phyloP scores from a whole-genome alignment of 495 filamentous ascomycete species.

The Penicillium herquei region DNA sequence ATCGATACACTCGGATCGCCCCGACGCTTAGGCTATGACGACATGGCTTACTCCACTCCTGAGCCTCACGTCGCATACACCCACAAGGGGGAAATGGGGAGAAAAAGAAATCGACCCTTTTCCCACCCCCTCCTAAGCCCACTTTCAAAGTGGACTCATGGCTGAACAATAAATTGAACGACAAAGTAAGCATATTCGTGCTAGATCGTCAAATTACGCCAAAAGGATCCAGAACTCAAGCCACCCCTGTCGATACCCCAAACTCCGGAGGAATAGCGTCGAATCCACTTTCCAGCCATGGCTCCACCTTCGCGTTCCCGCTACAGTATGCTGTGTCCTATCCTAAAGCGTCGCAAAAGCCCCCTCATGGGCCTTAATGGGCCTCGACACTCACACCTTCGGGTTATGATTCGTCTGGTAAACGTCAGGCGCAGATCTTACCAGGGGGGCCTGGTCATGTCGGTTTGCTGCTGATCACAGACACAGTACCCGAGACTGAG shows the following conservation, averaged over 20 bases:
- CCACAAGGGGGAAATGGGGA: neutral
- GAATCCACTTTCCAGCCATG: neutral
- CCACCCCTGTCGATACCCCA: neutral
- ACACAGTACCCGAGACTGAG: slow-evolving; percentile 4
- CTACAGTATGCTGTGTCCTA: slow-evolving; percentile 1
- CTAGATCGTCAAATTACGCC: neutral
- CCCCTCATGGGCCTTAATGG: slow-evolving; percentile 2
- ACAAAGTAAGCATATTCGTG: neutral
- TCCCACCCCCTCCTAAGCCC: too few species aligned
- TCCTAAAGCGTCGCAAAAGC: neutral
- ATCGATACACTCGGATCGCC: slow-evolving; percentile 17
- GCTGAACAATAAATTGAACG: neutral
- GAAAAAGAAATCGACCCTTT: neutral
- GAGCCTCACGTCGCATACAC: slow-evolving; percentile 18
- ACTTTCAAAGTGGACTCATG: too few species aligned
- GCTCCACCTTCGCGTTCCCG: slow-evolving; percentile 13
- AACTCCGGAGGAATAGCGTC: neutral
- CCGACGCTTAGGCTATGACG: slow-evolving; percentile 20
- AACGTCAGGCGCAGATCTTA: slow-evolving; percentile 27
- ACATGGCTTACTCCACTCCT: slow-evolving; percentile 14
- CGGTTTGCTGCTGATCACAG: slow-evolving; percentile 18
- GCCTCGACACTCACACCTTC: slow-evolving; percentile 8
- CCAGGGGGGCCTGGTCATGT: slow-evolving; percentile 14
- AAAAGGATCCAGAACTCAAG: slow-evolving; percentile 2
- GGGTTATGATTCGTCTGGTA: slow-evolving; percentile 18